Evolutionary conservation across 805 yeast species (phyloP), one percentile per base, ranked within the genome.

Genomic region (Saccharomycodes ludwigii): DNA sequence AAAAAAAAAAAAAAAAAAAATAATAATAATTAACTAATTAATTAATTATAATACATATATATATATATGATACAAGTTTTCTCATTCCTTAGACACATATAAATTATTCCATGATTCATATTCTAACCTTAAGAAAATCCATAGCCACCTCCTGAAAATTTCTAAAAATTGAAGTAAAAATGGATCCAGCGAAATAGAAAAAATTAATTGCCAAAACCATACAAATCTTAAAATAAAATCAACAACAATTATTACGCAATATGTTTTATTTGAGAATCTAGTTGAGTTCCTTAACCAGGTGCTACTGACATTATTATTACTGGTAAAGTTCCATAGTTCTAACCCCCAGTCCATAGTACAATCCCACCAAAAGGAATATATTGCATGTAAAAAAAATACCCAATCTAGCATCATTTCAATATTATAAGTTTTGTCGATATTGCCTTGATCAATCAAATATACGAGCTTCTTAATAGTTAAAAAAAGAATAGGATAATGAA

Each of bases 311-410:
- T 41, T 16, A 10, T 29, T 27, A 32, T 40, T 20, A 43, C 27
- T 12, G 16, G 24, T 1, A 32, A 37, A 39, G 27, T 61, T 62
- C 44, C 79, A 61, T 6, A 79, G 45, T 8, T 68, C 66, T 30
- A 84, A 62, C 27, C 74, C 73, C 98, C 98, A 91, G 58, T 91
- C 99, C 66, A 73, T 72, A 31, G 68, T 67, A 9, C 88, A 54
- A 53, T 91, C 99, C 99, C 99, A 91, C 34, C 72, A 58, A 38
- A 83, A 80, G 11, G 94, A 69, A 52, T 80, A 91, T 0, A 71
- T 44, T 0, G 97, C 79, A 49, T 81, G 84, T 24, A 80, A 44
- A 1, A 76, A n/a, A n/a, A n/a, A n/a, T n/a, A n/a, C n/a, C n/a
- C n/a, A n/a, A n/a, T n/a, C n/a, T n/a, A n/a, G n/a, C n/a, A n/a